Base-by-base conservation (phyloP, 306 rosid genomes). In the Fragaria iinumae region DNA sequence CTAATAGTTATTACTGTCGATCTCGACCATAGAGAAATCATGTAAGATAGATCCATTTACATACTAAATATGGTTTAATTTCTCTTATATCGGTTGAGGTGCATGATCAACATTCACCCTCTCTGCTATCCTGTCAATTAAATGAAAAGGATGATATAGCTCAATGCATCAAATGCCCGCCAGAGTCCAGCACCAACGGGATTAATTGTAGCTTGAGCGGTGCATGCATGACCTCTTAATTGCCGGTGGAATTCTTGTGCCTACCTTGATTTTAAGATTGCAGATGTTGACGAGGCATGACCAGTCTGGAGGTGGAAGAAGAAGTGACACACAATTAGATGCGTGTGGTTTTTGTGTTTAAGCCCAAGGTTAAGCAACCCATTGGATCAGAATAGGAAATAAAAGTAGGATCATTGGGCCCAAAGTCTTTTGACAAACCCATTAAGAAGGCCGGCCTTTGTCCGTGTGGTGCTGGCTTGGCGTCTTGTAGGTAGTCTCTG, bases 81-180 rank as follows among this genome's bases (percentile, higher is more conserved):
- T 27, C 66, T 25, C 20, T 59, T 27, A 18, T 27, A 29, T 13
- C 39, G 38, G 67, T 27, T 60, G 67, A 5, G 67, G 41, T 29
- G 67, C 67, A 34, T 64, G 69, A 64, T 64, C 45, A 64, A 32
- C 74, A 76, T 81, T 76, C 36, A 76, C 41, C 39, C 63, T 49
- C 63, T 49, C 79, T 20, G 49, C 82, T 52, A 76, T 52, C 73
- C 67, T 21, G 67, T 41, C 44, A 41, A 41, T 14, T 50, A 34
- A 29, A 16, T 18, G 60, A 16, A 71, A 34, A 49, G n/a, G 56
- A 71, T 47, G 38, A 71, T 1, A 27, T 50, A 29, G 39, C n/a
- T 13, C 29, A 60, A 60, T 11, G 36, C 18, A 10, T 59, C 36
- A 59, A 59, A 56, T 56, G 63, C 62, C 27, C 62, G 27, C 62